Percentiles rank a stretch among this genome's conserved stretches.
Evolutionary conservation across 768 basidiomycete genomes (phyloP).

Genomic region (Pisolithus sp.): DNA sequence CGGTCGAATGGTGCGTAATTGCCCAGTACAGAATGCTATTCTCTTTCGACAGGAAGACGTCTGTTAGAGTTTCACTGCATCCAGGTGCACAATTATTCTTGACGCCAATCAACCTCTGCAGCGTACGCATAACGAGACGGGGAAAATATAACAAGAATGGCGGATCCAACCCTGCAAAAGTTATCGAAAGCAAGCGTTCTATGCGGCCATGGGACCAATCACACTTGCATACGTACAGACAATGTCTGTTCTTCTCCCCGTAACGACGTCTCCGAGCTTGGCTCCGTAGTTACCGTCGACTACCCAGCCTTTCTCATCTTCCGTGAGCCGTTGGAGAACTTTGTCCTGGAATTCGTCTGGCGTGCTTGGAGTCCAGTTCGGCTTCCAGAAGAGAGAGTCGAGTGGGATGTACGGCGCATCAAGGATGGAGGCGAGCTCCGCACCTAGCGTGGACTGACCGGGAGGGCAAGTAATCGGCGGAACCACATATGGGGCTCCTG

Average conservation of each 20-base stretch:
- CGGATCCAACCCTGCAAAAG: slow-evolving; percentile 51
- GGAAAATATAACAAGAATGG: slow-evolving; percentile 55
- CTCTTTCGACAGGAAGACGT: slow-evolving; percentile 38
- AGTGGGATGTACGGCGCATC: slow-evolving; percentile 39
- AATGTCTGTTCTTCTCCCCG: slow-evolving; percentile 36
- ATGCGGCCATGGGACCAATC: not conserved
- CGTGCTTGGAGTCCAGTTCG: slow-evolving; percentile 35
- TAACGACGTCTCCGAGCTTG: slow-evolving; percentile 25
- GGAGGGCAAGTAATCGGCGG: not conserved
- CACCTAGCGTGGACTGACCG: slow-evolving; percentile 39
- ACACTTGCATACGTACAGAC: slow-evolving; percentile 33
- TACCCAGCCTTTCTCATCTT: slow-evolving; percentile 41
- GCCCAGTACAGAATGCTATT: slow-evolving; percentile 46
- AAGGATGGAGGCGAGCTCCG: slow-evolving; percentile 35
- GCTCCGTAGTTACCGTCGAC: slow-evolving; percentile 40
- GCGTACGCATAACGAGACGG: slow-evolving; percentile 44
- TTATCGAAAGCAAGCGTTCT: not conserved
- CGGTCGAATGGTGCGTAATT: slow-evolving; percentile 32
- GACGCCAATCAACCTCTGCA: slow-evolving; percentile 33
- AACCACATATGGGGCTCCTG: not conserved
- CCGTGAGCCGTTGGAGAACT: slow-evolving; percentile 15
- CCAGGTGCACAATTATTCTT: slow-evolving; percentile 37
- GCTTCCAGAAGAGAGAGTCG: slow-evolving; percentile 41
- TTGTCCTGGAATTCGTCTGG: slow-evolving; percentile 13
- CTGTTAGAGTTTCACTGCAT: slow-evolving; percentile 33